Percentiles rank a stretch among this genome's conserved stretches.
These are phyloP conservation scores for Astrothelium macrocarpum DNA, from an alignment of 495 filamentous ascomycete species.

Conservation along the genomic window DNA sequence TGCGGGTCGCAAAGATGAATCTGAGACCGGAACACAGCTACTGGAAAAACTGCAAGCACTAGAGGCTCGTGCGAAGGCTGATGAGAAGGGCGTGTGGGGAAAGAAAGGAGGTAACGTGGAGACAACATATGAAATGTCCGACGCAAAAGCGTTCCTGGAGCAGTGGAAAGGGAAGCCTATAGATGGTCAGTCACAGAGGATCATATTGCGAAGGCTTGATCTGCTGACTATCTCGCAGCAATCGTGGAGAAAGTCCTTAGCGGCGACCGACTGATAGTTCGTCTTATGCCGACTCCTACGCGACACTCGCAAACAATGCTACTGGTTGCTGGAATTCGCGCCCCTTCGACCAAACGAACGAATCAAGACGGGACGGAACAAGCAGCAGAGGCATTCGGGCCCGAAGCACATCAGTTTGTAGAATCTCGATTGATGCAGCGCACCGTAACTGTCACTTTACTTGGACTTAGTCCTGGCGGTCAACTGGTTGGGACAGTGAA, in stretches of 20 bases:
- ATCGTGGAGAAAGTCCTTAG: conserved; percentile 82
- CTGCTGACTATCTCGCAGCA: conserved; percentile 21
- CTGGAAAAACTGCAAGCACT: conserved; percentile 65
- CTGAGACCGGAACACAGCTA: conserved; percentile 53
- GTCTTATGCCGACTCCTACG: conserved; percentile 63
- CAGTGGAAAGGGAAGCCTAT: conserved; percentile 68
- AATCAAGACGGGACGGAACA: conserved; percentile 69
- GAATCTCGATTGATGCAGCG: conserved; percentile 79
- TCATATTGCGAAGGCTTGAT: neutral
- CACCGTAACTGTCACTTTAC: conserved; percentile 64
- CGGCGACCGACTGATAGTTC: conserved; percentile 81
- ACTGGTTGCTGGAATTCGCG: conserved; percentile 79
- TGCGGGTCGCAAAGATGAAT: conserved; percentile 75
- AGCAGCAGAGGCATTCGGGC: conserved; percentile 76
- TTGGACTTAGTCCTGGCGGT: conserved; percentile 79
- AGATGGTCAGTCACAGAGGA: conserved; percentile 40
- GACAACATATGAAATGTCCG: conserved; percentile 65
- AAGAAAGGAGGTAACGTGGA: conserved; percentile 51
- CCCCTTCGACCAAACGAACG: conserved; percentile 74
- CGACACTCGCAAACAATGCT: conserved; percentile 78
- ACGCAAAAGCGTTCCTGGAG: conserved; percentile 61
- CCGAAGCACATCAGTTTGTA: conserved; percentile 76
- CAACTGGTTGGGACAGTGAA: conserved; percentile 42
- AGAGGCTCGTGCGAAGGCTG: conserved; percentile 71
- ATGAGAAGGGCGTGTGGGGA: conserved; percentile 69